Evolutionary conservation across 805 yeast species (phyloP), one percentile per base, ranked within the genome.

Genomic region (Blastobotrys mokoenaii): DNA sequence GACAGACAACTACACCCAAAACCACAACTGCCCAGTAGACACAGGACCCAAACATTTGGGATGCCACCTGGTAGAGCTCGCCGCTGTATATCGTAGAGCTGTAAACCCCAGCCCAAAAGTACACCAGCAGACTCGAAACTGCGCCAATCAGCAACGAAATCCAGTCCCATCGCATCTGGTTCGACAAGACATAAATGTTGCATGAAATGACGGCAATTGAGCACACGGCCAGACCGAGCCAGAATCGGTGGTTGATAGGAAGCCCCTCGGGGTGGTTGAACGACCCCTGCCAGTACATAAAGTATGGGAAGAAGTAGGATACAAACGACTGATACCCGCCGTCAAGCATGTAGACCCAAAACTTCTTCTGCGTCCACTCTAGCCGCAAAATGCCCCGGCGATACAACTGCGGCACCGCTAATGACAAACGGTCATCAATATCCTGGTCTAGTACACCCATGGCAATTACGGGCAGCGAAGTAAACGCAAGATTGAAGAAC

Each of bases 81-180:
- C 68, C 70, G 7, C 84, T 72, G 46, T 67, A 62, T 2, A 64
- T 50, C 22, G 73, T 61, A 3, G 77, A 63, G 27, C 87, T 74
- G 82, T 89, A 84, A 17, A 79, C 75, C n/a, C 90, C 89, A 3
- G 85, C 76, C 94, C 94, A 84, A 58, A 79, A 74, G 54, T 73
- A 82, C 14, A 83, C 69, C 37, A 83, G 52, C 49, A 80, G 59
- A 44, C 71, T 70, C 11, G 87, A 79, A 39, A 85, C 57, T 1
- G 72, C 64, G 46, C 68, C 65, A 49, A 82, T 71, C 18, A 78
- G 57, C 22, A 73, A 43, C 15, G 84, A 70, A 18, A 84, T 58
- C 80, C 83, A 79, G 63, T 84, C 94, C 94, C 94, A 85, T 51
- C 88, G 66, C 50, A 71, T 72, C 64, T 82, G 89, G 56, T 79